phyloP scores from a whole-genome alignment of 345 rosid genomes.

The Ricinus communis region DNA sequence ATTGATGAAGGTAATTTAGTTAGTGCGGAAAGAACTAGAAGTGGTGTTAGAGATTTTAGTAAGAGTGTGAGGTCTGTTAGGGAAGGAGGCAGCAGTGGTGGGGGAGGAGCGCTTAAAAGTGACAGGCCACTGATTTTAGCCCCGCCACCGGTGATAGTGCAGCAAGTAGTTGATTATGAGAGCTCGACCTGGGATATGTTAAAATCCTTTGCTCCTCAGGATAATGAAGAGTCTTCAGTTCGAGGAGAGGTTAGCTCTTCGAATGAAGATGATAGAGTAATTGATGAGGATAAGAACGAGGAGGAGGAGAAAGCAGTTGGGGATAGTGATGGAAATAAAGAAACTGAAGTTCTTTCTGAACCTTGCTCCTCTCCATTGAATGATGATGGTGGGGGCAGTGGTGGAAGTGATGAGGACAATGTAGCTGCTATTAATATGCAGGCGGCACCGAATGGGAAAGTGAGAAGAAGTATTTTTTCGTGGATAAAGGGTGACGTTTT shows the following conservation, averaged over 20 bases:
- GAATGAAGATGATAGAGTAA: slow-evolving; percentile 1
- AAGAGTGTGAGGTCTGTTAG: not conserved
- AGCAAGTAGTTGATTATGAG: slow-evolving; percentile 20
- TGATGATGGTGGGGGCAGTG: not conserved
- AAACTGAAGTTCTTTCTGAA: not conserved
- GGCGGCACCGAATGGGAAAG: slow-evolving; percentile 21
- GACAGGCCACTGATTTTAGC: slow-evolving; percentile 30
- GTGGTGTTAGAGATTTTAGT: too few species aligned
- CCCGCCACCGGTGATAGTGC: slow-evolving; percentile 33
- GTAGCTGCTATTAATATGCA: not conserved
- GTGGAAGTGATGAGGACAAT: not conserved
- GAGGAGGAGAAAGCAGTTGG: slow-evolving; percentile 6
- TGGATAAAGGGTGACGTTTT: slow-evolving; percentile 38
- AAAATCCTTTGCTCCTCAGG: slow-evolving; percentile 27
- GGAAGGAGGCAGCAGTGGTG: not conserved
- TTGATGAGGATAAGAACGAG: not conserved
- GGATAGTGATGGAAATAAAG: slow-evolving; percentile 7
- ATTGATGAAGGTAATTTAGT: too few species aligned
- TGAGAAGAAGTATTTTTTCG: slow-evolving; percentile 17
- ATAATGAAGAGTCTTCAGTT: not conserved
- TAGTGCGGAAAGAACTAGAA: not conserved
- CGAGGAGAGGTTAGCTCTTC: slow-evolving; percentile 1
- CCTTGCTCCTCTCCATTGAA: not conserved
- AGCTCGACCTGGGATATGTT: slow-evolving; percentile 34
- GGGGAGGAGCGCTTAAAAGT: slow-evolving; percentile 30